Evolutionary conservation across 345 rosid species (phyloP), one percentile per base, ranked within the genome.

Genomic region (Linum tenue): DNA sequence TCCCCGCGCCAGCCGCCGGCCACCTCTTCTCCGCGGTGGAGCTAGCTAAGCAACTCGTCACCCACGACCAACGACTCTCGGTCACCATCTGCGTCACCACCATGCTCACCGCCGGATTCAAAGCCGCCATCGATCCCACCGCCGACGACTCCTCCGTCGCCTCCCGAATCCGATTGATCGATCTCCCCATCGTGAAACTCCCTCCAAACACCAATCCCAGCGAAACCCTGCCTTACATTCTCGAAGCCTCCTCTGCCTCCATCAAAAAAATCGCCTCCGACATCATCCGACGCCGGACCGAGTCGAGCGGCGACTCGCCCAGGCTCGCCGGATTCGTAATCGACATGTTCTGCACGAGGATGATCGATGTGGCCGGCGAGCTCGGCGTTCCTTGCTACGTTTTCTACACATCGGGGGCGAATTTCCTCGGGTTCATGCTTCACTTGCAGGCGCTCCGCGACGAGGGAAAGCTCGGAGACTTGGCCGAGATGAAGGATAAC

Each of bases 361-460:
- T 81, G 73, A 77, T 86, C 15, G 74, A 78, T 44, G 73, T 76
- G 0, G 88, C 72, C 0, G 57, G 68, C 5, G 81, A 80, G 6
- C 62, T 83, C 43, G 63, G 58, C 43, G 75, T 84, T n/a, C 85
- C 90, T 63, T 82, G 79, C 39, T 84, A 84, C 72, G 65, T 85
- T 11, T 81, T 72, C 67, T 38, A 61, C 3, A 75, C 86, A 15
- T 2, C 55, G 66, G 78, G 65, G 43, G 73, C 86, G 15, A 75
- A 77, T 55, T 67, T 77, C 65, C 61, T 79, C 55, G 65, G 68
- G 64, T 55, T 87, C 69, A 67, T 79, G 78, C 59, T 71, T 35
- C 78, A 82, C 44, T 71, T 78, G 7, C 80, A 75, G 0, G 57
- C 53, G 43, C 70, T 60, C 6, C 80, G 80, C 59, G 17, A 62